Evolutionary conservation across 2,329 filamentous ascomycete genomes (phyloP).

Genomic region (Calonectria fujianensis): DNA sequence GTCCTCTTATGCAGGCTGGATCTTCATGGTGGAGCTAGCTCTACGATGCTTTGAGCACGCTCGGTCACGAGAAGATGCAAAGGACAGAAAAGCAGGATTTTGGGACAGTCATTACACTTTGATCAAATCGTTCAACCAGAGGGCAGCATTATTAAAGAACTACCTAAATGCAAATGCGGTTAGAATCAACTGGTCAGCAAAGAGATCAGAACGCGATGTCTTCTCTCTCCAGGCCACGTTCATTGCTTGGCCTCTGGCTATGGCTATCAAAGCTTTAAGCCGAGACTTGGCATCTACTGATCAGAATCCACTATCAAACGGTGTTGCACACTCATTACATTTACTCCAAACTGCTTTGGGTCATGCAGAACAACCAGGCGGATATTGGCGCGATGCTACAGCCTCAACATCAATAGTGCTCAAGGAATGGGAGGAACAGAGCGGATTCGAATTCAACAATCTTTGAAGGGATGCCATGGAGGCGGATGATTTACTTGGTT

Average conservation of each 20-base stretch:
- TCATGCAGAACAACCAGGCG: not conserved
- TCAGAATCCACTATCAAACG: not conserved
- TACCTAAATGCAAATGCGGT: not conserved
- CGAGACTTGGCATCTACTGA: not conserved
- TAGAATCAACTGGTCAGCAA: not conserved
- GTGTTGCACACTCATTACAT: not conserved
- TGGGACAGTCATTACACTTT: not conserved
- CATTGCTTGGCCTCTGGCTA: not conserved
- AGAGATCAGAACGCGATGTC: not conserved
- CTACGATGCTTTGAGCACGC: not conserved
- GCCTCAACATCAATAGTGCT: not conserved
- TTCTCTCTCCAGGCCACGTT: not conserved
- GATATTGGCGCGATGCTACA: not conserved
- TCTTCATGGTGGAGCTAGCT: not conserved
- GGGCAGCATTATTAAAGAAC: not conserved
- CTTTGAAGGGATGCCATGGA: not conserved
- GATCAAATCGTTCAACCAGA: not conserved
- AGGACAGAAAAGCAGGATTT: not conserved
- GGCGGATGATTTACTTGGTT: not conserved
- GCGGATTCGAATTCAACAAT: not conserved
- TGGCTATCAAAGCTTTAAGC: not conserved
- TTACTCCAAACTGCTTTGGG: not conserved
- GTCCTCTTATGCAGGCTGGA: not conserved
- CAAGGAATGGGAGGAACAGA: not conserved
- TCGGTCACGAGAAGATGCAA: not conserved